Conservation (phyloP, 768 basidiomycete genomes). For the Tulasnella sp. region DNA sequence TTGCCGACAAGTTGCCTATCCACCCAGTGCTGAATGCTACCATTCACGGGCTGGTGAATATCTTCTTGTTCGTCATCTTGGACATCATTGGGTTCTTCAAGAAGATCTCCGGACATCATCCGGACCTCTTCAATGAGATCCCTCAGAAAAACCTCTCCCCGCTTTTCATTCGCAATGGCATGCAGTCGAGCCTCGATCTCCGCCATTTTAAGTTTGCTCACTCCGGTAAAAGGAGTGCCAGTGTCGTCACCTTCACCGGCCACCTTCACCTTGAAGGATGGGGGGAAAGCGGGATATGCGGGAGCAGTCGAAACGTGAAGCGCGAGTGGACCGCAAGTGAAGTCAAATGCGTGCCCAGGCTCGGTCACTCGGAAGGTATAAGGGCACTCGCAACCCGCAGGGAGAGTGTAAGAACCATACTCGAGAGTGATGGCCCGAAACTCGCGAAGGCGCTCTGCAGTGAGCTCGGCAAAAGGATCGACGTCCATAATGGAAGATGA, state of each 20-base stretch:
- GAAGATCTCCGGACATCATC: not conserved
- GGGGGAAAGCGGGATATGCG: not conserved
- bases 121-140: constrained; percentile 1
- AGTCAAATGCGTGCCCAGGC: not conserved
- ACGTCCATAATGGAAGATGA: not conserved
- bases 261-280: not conserved
- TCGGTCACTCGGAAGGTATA: not conserved
- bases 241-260: not conserved
- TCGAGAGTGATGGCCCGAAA: not conserved
- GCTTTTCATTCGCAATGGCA: not conserved
- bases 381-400: not conserved
- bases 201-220: not conserved
- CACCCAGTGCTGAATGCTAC: not conserved
- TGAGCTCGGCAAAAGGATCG: not conserved
- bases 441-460: not conserved
- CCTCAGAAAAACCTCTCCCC: not conserved
- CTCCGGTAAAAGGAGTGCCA: not conserved
- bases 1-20: not conserved
- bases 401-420: not conserved
- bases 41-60: not conserved
- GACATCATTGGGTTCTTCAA: not conserved
- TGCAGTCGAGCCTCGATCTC: not conserved
- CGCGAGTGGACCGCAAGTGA: not conserved
- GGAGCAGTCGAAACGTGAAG: not conserved
- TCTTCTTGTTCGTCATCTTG: not conserved